Evolutionary conservation across 805 yeast genomes (phyloP), one percentile per base, ranked within the genome.

Genomic region (Nakazawaea anatomiae): DNA sequence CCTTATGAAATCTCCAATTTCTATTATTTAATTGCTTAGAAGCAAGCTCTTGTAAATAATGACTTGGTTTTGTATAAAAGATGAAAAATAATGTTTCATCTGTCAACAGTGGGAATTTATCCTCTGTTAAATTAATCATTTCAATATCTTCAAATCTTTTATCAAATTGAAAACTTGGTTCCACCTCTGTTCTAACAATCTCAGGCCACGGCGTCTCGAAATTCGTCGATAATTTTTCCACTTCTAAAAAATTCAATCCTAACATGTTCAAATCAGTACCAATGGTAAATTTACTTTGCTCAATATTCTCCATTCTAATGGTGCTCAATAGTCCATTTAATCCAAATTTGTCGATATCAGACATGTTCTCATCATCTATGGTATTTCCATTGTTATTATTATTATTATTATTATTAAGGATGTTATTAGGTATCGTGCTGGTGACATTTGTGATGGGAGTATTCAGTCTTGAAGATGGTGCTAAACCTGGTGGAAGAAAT

Each of bases 1-100:
- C 96, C 69, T 90, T 92, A 69, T 94, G 99, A 63, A 88, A 94
- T 58, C 98, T 79, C 99, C 99, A 94, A 69, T 92, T 94, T 60
- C 99, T 77, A 55, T 83, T 83, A 60, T 89, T 89, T 58, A 94
- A 77, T 66, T 92, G 98, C 53, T 92, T 75, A 5, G 97, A 95
- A 4, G 96, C 95, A 51, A 90, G 79, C 65, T 94, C 99, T 67
- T 94, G 99, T 64, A 92, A 73, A 4, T 89, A 82, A 64, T 94
- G 97, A 50, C 89, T 83, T 5, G 99, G 96, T 73, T 84, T 89
- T 57, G 95, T 87, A 68, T 94, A 94, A 65, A 94, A 94, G 14
- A 94, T 85, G 67, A 87, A 94, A 64, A 94, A 94, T 40, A 94
- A 72, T 0, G 98, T 94, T 61, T 92, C 97, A 60, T 94, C 98